Conservation (phyloP, 1,139 yeast species). For the Sugiyamaella novakii region DNA sequence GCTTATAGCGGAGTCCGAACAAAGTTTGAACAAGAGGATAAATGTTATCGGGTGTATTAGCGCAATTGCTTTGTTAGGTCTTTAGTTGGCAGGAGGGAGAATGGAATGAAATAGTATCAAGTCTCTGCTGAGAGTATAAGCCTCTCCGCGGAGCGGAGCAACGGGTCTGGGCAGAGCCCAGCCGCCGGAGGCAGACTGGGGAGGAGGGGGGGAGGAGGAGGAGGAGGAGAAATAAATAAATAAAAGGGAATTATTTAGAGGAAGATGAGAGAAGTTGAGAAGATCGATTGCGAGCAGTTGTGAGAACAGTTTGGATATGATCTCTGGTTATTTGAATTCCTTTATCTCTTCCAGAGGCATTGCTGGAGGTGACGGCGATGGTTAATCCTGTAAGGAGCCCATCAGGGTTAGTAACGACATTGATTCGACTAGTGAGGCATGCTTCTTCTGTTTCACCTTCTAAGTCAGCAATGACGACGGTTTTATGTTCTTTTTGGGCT, state of each 20-base stretch:
- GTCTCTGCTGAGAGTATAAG: too few relatives aligned
- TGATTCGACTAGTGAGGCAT: conserved; percentile 49
- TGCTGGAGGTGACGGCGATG: conserved; percentile 23
- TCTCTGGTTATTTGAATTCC: conserved; percentile 24
- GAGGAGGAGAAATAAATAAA: conserved; percentile 13
- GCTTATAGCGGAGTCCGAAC: too few relatives aligned
- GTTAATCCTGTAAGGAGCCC: conserved; percentile 29
- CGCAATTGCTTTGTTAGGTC: too few relatives aligned
- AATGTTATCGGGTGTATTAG: too few relatives aligned
- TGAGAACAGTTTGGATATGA: conserved; percentile 24
- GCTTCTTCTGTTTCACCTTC: conserved; percentile 82
- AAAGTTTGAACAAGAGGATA: too few relatives aligned
- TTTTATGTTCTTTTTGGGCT: conserved; percentile 37
- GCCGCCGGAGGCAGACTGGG: background rate
- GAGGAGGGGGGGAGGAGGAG: too few relatives aligned
- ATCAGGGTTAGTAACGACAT: conserved; percentile 42
- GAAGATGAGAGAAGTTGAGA: conserved; percentile 1
- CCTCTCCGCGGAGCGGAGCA: background rate
- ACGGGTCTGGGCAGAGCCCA: background rate
- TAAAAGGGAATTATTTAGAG: background rate
- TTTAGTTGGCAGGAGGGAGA: too few relatives aligned
- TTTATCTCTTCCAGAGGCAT: conserved; percentile 21
- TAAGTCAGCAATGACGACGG: conserved; percentile 62
- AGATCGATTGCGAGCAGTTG: conserved; percentile 14
- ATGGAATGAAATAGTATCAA: too few relatives aligned